Percentiles rank a stretch among this genome's conserved stretches.
Evolutionary conservation across 2,329 filamentous ascomycete species (phyloP).

Genomic region (Ilyonectria mors-panacis): DNA sequence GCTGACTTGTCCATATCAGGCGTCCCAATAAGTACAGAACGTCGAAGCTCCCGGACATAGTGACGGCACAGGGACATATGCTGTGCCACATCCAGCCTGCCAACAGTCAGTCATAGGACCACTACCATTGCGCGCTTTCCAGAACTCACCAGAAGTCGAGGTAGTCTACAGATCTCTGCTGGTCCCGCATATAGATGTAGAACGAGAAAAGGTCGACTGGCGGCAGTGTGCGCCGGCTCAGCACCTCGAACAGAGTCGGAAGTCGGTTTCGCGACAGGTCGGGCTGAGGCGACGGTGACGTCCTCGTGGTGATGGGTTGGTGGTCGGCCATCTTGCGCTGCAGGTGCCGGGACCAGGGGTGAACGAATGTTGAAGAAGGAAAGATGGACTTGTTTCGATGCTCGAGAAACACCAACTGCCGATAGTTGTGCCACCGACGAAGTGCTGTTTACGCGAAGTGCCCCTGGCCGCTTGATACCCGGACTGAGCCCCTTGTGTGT

Average conservation of each 20-base stretch:
- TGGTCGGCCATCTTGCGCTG: constrained; percentile 47
- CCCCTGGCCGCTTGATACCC: constrained; percentile 40
- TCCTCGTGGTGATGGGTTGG: constrained; percentile 46
- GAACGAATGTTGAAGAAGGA: constrained; percentile 37
- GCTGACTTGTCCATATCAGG: constrained; percentile 87
- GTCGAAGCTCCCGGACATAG: constrained; percentile 94
- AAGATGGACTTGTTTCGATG: constrained; percentile 35
- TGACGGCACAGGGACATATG: constrained; percentile 98
- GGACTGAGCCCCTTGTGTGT: constrained; percentile 31
- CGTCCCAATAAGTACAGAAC: constrained; percentile 93
- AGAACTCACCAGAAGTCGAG: constrained; percentile 91
- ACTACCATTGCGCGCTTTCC: neutral
- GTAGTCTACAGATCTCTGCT: constrained; percentile 97
- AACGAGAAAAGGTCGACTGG: constrained; percentile 98
- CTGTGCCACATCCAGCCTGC: constrained; percentile 97
- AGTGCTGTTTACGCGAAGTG: constrained; percentile 37
- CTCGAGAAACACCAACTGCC: constrained; percentile 33
- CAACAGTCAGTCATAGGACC: constrained; percentile 33
- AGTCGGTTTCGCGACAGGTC: constrained; percentile 83
- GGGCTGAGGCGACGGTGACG: constrained; percentile 68
- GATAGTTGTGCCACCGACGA: constrained; percentile 31
- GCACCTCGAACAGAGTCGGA: constrained; percentile 94
- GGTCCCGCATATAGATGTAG: constrained; percentile 99
- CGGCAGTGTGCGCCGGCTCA: constrained; percentile 93
- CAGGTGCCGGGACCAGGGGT: constrained; percentile 22